Evolutionary conservation across 345 rosid species (phyloP), one percentile per base, ranked within the genome.

Genomic region (Rhizophora apiculata): DNA sequence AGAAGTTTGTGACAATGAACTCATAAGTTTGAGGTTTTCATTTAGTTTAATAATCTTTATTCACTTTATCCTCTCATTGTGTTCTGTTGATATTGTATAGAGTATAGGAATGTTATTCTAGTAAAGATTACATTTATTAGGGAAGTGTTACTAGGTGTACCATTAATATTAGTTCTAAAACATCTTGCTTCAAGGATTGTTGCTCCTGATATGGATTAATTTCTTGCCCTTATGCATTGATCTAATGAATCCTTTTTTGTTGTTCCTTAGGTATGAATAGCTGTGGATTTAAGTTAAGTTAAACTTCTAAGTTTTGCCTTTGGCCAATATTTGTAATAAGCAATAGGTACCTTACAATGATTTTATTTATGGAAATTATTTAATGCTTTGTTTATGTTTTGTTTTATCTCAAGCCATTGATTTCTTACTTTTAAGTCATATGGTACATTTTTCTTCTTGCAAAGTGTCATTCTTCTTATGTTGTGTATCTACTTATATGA

Each of bases 221-320:
- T 89, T 81, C 83, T 90, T 60, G 94, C 99, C 8, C 81, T 96
- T 46, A 85, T 90, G 79, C 99, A 90, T 86, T 83, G 96, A 62
- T 96, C 98, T 22, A 89, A 85, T 67, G 98, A 96, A 79, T 89
- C 96, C 15, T 86, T 87, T 81, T 92, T 92, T 71, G 86, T 96
- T 52, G 70, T 84, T 64, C 98, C 96, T 59, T 85, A 82, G 98
- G 96, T 92, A 83, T 54, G 13, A 13, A 1, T 37, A 20, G 39
- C 4, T 6, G 6, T 65, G 30, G 13, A 32, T 30, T 1, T 8
- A 34, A 34, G 9, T 34, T 34, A 34, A 9, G 37, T 34, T 34
- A 0, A 7, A 34, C 9, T 8, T 34, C 9, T 34, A 34, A 20
- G 29, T 62, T 74, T 63, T 10, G 19, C 60, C 21, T 11, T 30